phyloP scores from a whole-genome alignment of 2,329 filamentous ascomycete species.

The Orbilia javanica region DNA sequence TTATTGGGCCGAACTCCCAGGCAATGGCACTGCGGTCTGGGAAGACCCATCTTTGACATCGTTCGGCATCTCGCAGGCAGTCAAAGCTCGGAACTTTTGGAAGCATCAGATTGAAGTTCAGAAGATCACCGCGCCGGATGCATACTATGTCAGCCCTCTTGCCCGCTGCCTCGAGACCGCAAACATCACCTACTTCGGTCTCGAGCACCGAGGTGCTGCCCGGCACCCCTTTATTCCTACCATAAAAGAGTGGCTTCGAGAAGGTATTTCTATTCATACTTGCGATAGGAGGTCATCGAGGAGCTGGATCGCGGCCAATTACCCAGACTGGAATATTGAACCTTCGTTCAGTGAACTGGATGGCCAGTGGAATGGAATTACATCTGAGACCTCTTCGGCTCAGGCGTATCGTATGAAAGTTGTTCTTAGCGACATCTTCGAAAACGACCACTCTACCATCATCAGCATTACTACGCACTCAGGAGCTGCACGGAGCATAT shows the following conservation, averaged over 20 bases:
- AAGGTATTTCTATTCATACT: constrained; percentile 76
- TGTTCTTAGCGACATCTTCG: constrained; percentile 72
- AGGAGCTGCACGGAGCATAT: constrained; percentile 70
- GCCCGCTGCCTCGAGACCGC: constrained; percentile 74
- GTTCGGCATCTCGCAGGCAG: constrained; percentile 71
- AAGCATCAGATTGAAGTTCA: constrained; percentile 68
- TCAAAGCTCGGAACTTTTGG: constrained; percentile 73
- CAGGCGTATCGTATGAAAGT: constrained; percentile 69
- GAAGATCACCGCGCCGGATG: constrained; percentile 73
- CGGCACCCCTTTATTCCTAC: constrained; percentile 71
- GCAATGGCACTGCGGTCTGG: constrained; percentile 75
- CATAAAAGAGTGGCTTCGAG: constrained; percentile 75
- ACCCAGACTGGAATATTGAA: constrained; percentile 72
- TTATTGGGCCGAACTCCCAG: constrained; percentile 75
- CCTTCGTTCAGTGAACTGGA: constrained; percentile 73
- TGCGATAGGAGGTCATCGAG: constrained; percentile 74
- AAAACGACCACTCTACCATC: constrained; percentile 69
- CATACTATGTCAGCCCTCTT: constrained; percentile 75
- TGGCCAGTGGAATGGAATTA: constrained; percentile 68
- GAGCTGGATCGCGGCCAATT: constrained; percentile 69
- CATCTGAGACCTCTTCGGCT: constrained; percentile 69
- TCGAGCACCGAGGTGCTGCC: constrained; percentile 68
- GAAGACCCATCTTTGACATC: constrained; percentile 74
- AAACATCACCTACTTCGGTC: constrained; percentile 71
- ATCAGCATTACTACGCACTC: constrained; percentile 73